Evolutionary conservation across 2,329 filamentous ascomycete species (phyloP).

Genomic region (Neopestalotiopsis rosae): DNA sequence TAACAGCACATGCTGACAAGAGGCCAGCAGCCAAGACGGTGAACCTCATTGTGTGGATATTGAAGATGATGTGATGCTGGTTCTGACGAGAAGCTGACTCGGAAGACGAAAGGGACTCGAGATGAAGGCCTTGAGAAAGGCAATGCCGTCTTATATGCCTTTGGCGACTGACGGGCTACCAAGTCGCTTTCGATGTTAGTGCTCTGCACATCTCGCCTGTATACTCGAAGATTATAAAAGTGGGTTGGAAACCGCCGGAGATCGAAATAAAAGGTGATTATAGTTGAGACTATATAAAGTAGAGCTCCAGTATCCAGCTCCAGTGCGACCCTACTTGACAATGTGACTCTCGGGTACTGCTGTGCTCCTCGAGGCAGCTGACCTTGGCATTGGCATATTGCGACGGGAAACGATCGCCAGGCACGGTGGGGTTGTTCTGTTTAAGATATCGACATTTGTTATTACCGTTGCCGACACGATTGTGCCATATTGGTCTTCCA

Average conservation of each 20-base stretch:
- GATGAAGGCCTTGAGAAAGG: neutral
- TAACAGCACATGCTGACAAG: constrained; percentile 28
- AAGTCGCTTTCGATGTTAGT: too few relatives aligned
- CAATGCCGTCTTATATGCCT: neutral
- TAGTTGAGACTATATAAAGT: constrained; percentile 7
- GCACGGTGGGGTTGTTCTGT: neutral
- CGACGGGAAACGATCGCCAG: neutral
- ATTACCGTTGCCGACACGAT: neutral
- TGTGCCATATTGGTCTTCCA: neutral
- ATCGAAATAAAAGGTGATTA: neutral
- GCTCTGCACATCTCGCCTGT: too few relatives aligned
- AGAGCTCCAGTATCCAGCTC: neutral
- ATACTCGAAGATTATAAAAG: neutral
- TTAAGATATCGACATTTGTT: neutral
- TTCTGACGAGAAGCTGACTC: constrained; percentile 2
- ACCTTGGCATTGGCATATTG: neutral
- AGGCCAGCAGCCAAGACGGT: constrained; percentile 28
- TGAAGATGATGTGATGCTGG: neutral
- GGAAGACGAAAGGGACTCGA: neutral
- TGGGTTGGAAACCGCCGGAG: constrained; percentile 16
- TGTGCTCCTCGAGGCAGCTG: neutral
- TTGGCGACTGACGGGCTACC: neutral
- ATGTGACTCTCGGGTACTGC: neutral
- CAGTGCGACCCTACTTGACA: constrained; percentile 10
- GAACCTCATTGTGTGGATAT: constrained; percentile 29